Conservation (phyloP, 108 stramenopile species). For the Fistulifera solaris region DNA sequence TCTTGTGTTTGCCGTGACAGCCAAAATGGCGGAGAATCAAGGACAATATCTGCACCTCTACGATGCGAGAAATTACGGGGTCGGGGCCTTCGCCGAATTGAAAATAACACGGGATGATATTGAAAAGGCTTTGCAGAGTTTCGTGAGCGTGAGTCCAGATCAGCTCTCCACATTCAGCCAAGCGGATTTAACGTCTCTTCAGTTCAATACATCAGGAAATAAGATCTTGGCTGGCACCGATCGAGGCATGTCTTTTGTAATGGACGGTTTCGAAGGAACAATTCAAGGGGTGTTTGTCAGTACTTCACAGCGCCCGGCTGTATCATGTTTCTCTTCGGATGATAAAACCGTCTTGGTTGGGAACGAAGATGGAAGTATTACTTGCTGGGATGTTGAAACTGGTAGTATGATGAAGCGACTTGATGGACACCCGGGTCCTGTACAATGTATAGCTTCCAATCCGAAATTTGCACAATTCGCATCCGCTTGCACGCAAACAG, state of each 20-base stretch:
- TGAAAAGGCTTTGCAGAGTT: conserved; percentile 36
- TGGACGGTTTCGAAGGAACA: conserved; percentile 76
- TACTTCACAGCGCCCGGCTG: conserved; percentile 7
- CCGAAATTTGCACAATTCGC: conserved; percentile 69
- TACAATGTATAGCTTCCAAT: conserved; percentile 51
- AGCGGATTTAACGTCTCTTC: conserved; percentile 41
- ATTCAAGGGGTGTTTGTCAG: conserved; percentile 40
- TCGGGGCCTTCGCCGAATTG: conserved; percentile 75
- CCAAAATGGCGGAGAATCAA: conserved; percentile 13
- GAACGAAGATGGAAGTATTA: conserved; percentile 54
- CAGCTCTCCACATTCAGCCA: conserved; percentile 24
- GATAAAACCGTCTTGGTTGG: conserved; percentile 53
- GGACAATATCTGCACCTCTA: conserved; percentile 63
- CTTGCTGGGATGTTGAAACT: conserved; percentile 48
- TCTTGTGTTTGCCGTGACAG: conserved; percentile 69
- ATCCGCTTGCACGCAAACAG: conserved; percentile 51
- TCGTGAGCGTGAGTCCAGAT: conserved; percentile 11
- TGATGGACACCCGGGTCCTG: conserved; percentile 44
- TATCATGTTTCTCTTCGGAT: conserved; percentile 63
- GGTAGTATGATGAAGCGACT: conserved; percentile 45
- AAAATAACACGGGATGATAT: conserved; percentile 39
- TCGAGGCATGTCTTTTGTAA: conserved; percentile 34
- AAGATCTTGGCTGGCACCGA: conserved; percentile 53
- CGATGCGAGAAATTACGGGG: conserved; percentile 66
- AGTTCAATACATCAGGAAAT: conserved; percentile 68